Conservation (phyloP, 345 rosid genomes). For the Acer campestre region DNA sequence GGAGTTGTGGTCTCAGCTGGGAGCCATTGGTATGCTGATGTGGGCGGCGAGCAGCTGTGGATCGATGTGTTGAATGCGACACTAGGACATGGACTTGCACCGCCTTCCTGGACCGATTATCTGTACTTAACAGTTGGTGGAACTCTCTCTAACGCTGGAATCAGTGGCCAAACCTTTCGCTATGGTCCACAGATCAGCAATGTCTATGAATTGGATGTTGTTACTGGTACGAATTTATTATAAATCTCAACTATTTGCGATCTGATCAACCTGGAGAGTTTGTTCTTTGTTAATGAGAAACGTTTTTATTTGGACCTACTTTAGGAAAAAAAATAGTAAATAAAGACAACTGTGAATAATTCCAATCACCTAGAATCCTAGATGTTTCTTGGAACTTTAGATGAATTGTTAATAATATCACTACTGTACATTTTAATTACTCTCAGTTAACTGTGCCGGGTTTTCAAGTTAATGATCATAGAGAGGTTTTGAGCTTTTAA, state of each 20-base stretch:
- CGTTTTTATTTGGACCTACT: slow-evolving; percentile 20
- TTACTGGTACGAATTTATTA: slow-evolving; percentile 60
- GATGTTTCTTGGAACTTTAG: neutral
- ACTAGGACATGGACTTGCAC: slow-evolving; percentile 56
- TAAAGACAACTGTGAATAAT: slow-evolving; percentile 13
- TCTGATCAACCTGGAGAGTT: neutral
- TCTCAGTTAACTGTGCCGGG: neutral
- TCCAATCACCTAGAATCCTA: too few species aligned
- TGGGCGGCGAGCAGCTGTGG: slow-evolving; percentile 82
- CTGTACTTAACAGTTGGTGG: slow-evolving; percentile 89
- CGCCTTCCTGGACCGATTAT: slow-evolving; percentile 86
- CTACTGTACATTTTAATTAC: too few species aligned
- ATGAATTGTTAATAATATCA: too few species aligned
- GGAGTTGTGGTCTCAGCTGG: slow-evolving; percentile 26
- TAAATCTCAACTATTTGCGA: slow-evolving; percentile 2
- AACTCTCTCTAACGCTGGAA: slow-evolving; percentile 93
- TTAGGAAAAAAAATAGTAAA: slow-evolving; percentile 8
- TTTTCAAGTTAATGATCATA: too few species aligned
- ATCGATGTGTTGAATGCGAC: slow-evolving; percentile 65
- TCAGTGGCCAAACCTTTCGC: slow-evolving; percentile 85
- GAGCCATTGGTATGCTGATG: slow-evolving; percentile 47
- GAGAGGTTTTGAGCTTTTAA: too few species aligned
- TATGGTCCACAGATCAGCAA: slow-evolving; percentile 97
- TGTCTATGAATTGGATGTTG: slow-evolving; percentile 77
- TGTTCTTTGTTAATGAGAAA: neutral